Conservation (phyloP, 441 rosid genomes). For the Metrosideros polymorpha region DNA sequence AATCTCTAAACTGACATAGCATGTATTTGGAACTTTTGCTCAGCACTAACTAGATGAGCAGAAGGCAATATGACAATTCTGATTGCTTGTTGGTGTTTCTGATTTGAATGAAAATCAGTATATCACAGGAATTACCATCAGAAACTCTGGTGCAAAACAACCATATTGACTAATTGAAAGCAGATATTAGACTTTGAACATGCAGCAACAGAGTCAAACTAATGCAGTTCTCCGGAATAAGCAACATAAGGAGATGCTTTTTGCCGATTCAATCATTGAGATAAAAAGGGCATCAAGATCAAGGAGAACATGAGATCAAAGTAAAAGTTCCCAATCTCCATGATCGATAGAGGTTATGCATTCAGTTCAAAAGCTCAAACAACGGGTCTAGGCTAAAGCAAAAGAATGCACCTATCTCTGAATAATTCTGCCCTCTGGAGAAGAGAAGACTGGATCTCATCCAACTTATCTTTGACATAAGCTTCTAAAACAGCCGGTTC, state of each 20-base stretch:
- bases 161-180: not conserved
- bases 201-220: not conserved
- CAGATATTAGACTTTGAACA: not conserved
- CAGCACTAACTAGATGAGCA: not conserved
- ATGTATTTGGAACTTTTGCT: not conserved
- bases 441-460: conserved; percentile 80
- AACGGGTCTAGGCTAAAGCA: not conserved
- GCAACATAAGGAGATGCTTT: not conserved
- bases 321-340: not conserved
- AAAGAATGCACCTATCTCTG: conserved; percentile 50
- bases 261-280: not conserved
- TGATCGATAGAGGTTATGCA: not conserved
- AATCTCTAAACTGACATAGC: not conserved
- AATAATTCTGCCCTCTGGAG: conserved; percentile 53
- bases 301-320: not conserved
- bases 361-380: not conserved
- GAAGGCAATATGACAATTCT: not conserved
- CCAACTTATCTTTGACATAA: conserved; percentile 83
- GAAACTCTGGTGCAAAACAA: not conserved
- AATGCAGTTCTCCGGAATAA: not conserved
- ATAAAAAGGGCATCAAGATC: not conserved
- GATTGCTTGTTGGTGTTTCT: not conserved
- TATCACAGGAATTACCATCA: not conserved
- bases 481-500: conserved; percentile 56
- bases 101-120: not conserved